These are phyloP conservation scores for Rhodosporidiobolus odoratus DNA, from an alignment of 768 basidiomycete genomes.

Conservation along the genomic window DNA sequence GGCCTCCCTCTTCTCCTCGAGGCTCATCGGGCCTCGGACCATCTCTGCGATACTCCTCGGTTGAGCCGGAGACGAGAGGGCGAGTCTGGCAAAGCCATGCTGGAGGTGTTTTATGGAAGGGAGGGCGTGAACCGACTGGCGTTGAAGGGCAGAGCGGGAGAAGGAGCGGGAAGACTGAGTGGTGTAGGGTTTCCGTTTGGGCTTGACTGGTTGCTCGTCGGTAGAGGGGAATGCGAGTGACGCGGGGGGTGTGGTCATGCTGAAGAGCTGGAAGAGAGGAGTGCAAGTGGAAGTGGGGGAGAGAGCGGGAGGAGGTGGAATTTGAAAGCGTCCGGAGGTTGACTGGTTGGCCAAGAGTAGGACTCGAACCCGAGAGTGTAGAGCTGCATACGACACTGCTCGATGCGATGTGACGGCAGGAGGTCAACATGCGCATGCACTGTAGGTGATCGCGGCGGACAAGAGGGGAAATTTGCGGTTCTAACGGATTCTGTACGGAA, in stretches of 20 bases:
- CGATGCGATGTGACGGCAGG: too few relatives aligned
- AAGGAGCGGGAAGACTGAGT: conserved; percentile 53
- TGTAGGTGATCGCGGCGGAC: too few relatives aligned
- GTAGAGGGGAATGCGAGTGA: background rate
- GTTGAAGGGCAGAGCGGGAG: conserved; percentile 82
- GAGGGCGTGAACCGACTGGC: conserved; percentile 85
- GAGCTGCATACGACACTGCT: too few relatives aligned
- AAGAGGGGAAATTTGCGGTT: too few relatives aligned
- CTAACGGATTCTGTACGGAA: too few relatives aligned
- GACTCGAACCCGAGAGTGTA: too few relatives aligned
- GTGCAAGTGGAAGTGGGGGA: background rate
- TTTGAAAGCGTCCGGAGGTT: too few relatives aligned
- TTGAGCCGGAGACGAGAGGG: background rate
- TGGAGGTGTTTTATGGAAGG: conserved; percentile 96
- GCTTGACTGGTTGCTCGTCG: background rate
- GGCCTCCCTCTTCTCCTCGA: background rate
- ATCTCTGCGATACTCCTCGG: background rate
- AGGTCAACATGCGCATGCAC: too few relatives aligned
- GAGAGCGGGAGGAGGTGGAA: background rate
- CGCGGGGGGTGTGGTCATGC: background rate
- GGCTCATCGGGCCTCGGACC: background rate
- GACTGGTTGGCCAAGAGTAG: too few relatives aligned
- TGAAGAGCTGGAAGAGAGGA: background rate
- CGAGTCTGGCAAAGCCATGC: conserved; percentile 58
- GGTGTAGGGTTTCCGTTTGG: background rate